Evolutionary conservation across 768 basidiomycete genomes (phyloP).

Genomic region (Amanita rubescens): DNA sequence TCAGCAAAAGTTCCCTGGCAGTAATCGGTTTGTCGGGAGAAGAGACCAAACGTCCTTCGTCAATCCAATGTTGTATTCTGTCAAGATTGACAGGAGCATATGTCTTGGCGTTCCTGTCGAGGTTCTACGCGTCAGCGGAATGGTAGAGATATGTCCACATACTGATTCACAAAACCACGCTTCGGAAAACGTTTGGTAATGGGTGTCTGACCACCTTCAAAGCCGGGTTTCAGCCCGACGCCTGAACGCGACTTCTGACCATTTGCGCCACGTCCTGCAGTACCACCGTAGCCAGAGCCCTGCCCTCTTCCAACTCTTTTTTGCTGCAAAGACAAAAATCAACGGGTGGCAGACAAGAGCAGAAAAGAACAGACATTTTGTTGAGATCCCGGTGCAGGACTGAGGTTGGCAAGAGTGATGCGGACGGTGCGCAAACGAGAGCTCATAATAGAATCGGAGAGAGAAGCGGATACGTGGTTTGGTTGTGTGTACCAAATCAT

Average conservation of each 20-base stretch:
- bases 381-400: conserved; percentile 61
- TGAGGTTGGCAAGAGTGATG: conserved; percentile 64
- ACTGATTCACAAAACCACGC: conserved; percentile 91
- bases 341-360: neutral
- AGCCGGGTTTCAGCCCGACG: conserved; percentile 73
- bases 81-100: conserved; percentile 85
- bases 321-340: conserved; percentile 43
- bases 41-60: conserved; percentile 72
- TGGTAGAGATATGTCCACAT: conserved; percentile 22
- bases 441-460: conserved; percentile 21
- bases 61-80: conserved; percentile 86
- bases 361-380: conserved; percentile 42
- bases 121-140: neutral
- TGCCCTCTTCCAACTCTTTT: conserved; percentile 94
- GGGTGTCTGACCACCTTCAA: conserved; percentile 97
- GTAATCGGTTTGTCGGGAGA: conserved; percentile 82
- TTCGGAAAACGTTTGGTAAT: conserved; percentile 89
- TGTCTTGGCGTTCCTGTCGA: conserved; percentile 56
- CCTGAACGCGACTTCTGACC: conserved; percentile 94
- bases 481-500: conserved; percentile 15
- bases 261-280: conserved; percentile 90
- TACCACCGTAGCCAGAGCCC: conserved; percentile 86
- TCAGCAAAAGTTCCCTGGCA: conserved; percentile 74
- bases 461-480: neutral
- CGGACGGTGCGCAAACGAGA: conserved; percentile 30